phyloP scores from a whole-genome alignment of 139 green algal species.

The Coccomyxa sp. region DNA sequence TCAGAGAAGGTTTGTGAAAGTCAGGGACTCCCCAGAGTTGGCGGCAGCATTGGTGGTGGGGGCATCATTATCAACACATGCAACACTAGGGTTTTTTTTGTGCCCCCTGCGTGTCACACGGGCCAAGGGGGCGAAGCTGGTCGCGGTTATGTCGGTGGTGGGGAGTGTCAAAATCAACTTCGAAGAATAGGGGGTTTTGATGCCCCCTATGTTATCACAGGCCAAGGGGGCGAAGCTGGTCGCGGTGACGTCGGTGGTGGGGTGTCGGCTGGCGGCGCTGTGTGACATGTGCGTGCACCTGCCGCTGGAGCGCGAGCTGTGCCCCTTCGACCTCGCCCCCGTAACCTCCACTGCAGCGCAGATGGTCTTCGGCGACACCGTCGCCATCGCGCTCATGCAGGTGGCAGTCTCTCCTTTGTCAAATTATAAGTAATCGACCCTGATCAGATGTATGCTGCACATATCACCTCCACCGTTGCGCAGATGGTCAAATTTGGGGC shows the following conservation, averaged over 20 bases:
- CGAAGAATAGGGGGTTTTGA: no score
- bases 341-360: slow-evolving; percentile 60
- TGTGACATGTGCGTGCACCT: slow-evolving; percentile 51
- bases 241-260: slow-evolving; percentile 27
- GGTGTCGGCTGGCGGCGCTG: slow-evolving; percentile 34
- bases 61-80: no score
- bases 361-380: slow-evolving; percentile 64
- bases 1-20: not conserved
- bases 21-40: not conserved
- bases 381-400: slow-evolving; percentile 63
- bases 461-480: no score
- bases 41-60: no score
- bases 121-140: not conserved
- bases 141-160: no score
- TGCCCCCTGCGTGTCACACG: not conserved
- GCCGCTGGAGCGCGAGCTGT: slow-evolving; percentile 58
- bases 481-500: no score
- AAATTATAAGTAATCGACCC: no score
- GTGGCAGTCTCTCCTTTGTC: not conserved
- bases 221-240: slow-evolving; percentile 59
- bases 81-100: no score
- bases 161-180: not conserved
- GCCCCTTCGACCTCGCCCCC: slow-evolving; percentile 59
- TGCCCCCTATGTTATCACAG: slow-evolving; percentile 5
- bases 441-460: no score